These are phyloP conservation scores for Aspergillus mulundensis DNA, from an alignment of 495 filamentous ascomycete genomes.

Conservation along the genomic window DNA sequence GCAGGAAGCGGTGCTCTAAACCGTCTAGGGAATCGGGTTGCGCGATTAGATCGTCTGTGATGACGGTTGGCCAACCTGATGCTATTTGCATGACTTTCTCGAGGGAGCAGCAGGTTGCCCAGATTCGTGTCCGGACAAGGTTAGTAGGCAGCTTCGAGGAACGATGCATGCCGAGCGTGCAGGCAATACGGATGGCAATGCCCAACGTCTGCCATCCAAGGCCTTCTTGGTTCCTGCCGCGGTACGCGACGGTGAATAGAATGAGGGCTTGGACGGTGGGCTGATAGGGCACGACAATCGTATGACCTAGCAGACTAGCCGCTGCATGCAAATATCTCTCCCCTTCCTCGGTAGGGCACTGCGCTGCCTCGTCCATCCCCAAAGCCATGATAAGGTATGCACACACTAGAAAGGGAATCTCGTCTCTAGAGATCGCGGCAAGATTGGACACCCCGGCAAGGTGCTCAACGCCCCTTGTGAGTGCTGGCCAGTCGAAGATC, in stretches of 20 bases:
- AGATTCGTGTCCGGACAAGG: constrained; percentile 1
- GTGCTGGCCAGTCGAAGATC: neutral
- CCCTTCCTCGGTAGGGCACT: constrained; percentile 7
- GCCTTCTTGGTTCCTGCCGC: constrained; percentile 13
- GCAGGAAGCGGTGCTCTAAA: constrained; percentile 1
- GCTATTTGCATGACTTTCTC: constrained; percentile 16
- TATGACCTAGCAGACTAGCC: constrained; percentile 9
- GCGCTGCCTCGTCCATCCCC: constrained; percentile 5
- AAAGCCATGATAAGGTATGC: constrained; percentile 15
- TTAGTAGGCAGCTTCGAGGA: neutral
- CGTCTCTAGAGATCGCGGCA: neutral
- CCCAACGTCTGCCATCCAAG: constrained; percentile 17
- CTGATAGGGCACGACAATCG: constrained; percentile 12
- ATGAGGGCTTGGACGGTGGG: constrained; percentile 13
- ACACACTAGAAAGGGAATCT: constrained; percentile 3
- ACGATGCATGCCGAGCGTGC: constrained; percentile 13
- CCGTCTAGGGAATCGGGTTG: neutral
- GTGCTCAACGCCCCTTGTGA: neutral
- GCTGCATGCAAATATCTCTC: constrained; percentile 13
- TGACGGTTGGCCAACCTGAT: constrained; percentile 3
- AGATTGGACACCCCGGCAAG: neutral
- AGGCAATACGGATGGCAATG: constrained; percentile 13
- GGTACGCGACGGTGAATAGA: constrained; percentile 11
- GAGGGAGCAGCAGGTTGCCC: constrained; percentile 12
- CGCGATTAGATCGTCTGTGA: neutral